phyloP scores from a whole-genome alignment of 2,329 filamentous ascomycete genomes.

The Coniella vitis region DNA sequence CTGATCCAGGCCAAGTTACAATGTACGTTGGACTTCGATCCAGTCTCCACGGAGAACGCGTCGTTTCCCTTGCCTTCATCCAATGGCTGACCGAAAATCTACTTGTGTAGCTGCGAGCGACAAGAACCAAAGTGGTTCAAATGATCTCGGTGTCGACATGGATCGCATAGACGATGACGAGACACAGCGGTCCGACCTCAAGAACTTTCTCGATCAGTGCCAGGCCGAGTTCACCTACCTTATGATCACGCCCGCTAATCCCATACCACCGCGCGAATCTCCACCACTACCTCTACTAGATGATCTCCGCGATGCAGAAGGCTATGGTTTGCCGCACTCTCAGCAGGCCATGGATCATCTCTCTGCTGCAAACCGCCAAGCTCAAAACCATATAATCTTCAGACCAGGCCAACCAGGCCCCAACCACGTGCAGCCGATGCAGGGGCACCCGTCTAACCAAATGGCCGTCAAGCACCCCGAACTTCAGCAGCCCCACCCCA shows the following conservation, averaged over 20 bases:
- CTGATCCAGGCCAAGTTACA: slow-evolving; percentile 51
- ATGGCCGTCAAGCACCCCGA: slow-evolving; percentile 24
- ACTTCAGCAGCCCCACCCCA: slow-evolving; percentile 28
- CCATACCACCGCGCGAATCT: slow-evolving; percentile 56
- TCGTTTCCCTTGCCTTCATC: too few species aligned
- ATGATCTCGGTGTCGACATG: slow-evolving; percentile 39
- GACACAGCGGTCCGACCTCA: slow-evolving; percentile 45
- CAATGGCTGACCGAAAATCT: slow-evolving; percentile 11
- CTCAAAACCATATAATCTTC: slow-evolving; percentile 10
- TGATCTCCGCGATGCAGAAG: slow-evolving; percentile 49
- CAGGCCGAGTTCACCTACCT: slow-evolving; percentile 61
- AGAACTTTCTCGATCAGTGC: slow-evolving; percentile 57
- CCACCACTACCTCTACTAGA: slow-evolving; percentile 52
- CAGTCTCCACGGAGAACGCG: slow-evolving; percentile 4
- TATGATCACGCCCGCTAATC: slow-evolving; percentile 61
- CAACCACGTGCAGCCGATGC: slow-evolving; percentile 43
- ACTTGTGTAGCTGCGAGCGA: slow-evolving; percentile 33
- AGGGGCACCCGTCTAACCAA: slow-evolving; percentile 26
- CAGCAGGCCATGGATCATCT: slow-evolving; percentile 33
- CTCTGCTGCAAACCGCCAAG: slow-evolving; percentile 2
- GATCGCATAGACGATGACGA: slow-evolving; percentile 44
- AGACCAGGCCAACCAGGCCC: slow-evolving; percentile 34
- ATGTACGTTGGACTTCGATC: slow-evolving; percentile 35
- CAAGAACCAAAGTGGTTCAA: slow-evolving; percentile 29
- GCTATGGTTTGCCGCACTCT: slow-evolving; percentile 36